Percentiles rank a stretch among this genome's conserved stretches.
phyloP scores from a whole-genome alignment of 2,329 filamentous ascomycete genomes.

The Cercospora beticola region DNA sequence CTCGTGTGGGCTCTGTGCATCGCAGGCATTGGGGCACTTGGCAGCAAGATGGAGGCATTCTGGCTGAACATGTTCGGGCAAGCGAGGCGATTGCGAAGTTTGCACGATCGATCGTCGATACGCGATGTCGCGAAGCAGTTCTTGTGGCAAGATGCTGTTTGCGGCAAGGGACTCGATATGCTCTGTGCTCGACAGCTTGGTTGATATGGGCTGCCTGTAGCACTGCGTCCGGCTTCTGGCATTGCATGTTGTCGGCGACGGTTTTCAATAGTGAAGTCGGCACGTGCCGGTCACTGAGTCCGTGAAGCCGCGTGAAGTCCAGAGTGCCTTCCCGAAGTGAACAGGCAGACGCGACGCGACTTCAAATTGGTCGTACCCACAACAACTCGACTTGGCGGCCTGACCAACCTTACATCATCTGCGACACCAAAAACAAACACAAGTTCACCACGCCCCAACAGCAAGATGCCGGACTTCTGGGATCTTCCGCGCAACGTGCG shows the following conservation, averaged over 20 bases:
- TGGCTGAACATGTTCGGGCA: background rate
- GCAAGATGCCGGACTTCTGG: conserved; percentile 29
- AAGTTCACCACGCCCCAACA: background rate
- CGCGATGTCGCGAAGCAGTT: background rate
- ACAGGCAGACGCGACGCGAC: conserved; percentile 10
- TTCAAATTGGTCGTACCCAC: background rate
- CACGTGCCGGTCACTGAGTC: background rate
- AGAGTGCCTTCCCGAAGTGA: background rate
- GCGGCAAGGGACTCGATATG: background rate
- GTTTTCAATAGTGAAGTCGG: background rate
- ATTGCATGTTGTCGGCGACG: background rate
- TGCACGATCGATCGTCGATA: background rate
- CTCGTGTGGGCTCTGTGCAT: background rate
- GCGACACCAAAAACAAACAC: too few relatives aligned
- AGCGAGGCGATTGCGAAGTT: background rate
- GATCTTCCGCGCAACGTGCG: conserved; percentile 29
- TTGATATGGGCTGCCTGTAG: background rate
- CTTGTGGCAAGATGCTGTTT: background rate
- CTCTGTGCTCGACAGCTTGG: background rate
- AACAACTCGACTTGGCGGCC: too few relatives aligned
- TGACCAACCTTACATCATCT: too few relatives aligned
- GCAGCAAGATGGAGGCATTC: background rate
- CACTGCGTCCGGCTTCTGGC: background rate
- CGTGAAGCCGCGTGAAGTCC: background rate
- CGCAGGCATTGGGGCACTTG: background rate